Base-by-base conservation (phyloP, 306 rosid genomes). In the Begonia masoniana region DNA sequence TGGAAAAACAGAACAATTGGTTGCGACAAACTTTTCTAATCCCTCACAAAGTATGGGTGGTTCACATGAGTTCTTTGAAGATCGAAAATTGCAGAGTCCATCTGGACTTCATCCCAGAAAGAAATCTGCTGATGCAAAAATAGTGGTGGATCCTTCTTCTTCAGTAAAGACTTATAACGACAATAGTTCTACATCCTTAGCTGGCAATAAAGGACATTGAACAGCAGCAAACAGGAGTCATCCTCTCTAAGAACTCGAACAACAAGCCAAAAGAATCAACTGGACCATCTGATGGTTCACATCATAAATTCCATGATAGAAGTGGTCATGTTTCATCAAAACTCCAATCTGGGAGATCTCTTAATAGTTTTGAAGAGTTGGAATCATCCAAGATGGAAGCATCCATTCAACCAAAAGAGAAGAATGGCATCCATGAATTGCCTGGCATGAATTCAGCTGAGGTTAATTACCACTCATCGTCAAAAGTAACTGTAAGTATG, bases 221-320 rank as follows among this genome's bases (percentile, higher is more conserved):
- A 57, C 76, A 79, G 67, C 75, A 59, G 71, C 81, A 83, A 80
- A 53, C 74, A 51, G 89, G 83, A 50, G 50, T 55, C 45, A 43
- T 63, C 61, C 82, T 71, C 47, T 69, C 86, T 39, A 86, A 87
- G 76, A 89, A 70, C 60, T 42, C 62, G 12, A 67, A 49, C 70
- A 80, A 71, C 61, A 83, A 79, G 71, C 31, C 51, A 62, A 86
- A 75, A 72, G 96, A 83, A 66, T 71, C 79, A 16, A 63, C 75
- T 64, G 82, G 81, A 59, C 62, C 67, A 4, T 54, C 68, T 53
- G 94, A 79, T 58, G 51, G 64, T 52, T 71, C 68, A 53, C 87
- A 79, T 50, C 79, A 57, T 57, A 86, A 83, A 57, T 56, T 67
- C 61, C 66, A 59, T 56, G 96, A 86, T n/a, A 92, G 75, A 86